These are phyloP conservation scores for Houttuynia cordata DNA, from an alignment of 164 flowering plant species.

Conservation along the genomic window DNA sequence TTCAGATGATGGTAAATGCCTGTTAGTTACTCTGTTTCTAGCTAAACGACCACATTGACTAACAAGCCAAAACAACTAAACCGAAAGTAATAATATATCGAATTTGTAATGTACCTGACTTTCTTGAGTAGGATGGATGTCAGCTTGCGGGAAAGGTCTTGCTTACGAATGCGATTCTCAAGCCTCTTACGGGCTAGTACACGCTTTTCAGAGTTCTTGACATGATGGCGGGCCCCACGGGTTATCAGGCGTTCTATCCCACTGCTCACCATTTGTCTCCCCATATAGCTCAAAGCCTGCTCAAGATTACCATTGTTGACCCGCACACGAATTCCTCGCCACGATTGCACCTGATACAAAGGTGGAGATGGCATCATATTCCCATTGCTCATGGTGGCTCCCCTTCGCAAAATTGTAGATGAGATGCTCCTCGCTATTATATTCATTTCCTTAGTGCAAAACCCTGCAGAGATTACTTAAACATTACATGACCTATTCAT, in stretches of 20 bases:
- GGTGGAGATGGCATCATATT: not conserved
- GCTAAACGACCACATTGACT: too few species aligned
- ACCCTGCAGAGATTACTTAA: too few species aligned
- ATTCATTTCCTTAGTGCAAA: not conserved
- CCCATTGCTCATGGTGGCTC: not conserved
- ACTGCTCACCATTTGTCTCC: constrained; percentile 55
- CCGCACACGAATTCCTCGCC: constrained; percentile 12
- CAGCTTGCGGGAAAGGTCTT: constrained; percentile 62
- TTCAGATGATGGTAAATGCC: too few species aligned
- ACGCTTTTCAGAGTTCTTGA: constrained; percentile 81
- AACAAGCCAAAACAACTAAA: too few species aligned
- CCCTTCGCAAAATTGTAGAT: not conserved
- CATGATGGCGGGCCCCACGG: constrained; percentile 23
- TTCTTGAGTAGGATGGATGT: constrained; percentile 59
- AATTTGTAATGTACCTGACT: constrained; percentile 48
- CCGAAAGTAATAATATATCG: too few species aligned
- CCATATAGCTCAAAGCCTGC: constrained; percentile 41
- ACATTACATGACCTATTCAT: too few species aligned
- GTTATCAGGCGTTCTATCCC: constrained; percentile 66
- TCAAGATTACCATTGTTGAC: constrained; percentile 40
- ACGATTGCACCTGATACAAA: constrained; percentile 1
- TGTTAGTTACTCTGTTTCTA: too few species aligned
- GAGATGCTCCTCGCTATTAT: not conserved
- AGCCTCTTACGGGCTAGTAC: constrained; percentile 63
- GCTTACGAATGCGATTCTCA: constrained; percentile 31